These are phyloP conservation scores for baker's yeast (Saccharomyces cerevisiae) DNA, from an alignment of 805 yeast species.

Conservation along the genomic window DNA sequence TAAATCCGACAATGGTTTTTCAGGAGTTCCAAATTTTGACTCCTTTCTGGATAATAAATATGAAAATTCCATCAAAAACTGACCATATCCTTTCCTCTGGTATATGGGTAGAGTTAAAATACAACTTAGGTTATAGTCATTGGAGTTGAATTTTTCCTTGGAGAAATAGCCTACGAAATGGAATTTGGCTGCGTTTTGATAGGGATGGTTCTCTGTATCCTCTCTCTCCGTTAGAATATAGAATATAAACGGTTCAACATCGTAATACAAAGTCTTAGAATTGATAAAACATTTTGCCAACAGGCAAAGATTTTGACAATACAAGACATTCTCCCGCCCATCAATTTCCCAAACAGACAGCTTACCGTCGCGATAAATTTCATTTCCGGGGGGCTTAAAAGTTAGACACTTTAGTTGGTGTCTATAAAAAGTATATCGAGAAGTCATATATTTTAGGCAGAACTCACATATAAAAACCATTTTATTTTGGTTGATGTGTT, in stretches of 20 bases:
- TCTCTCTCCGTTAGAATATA: conserved; percentile 67
- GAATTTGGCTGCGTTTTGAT: conserved; percentile 30
- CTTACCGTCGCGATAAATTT: conserved; percentile 64
- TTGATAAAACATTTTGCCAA: conserved; percentile 82
- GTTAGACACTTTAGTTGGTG: conserved; percentile 69
- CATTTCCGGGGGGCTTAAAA: conserved; percentile 76
- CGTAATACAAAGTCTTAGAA: conserved; percentile 86
- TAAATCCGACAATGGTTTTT: conserved; percentile 81
- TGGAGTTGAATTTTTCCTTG: conserved; percentile 66
- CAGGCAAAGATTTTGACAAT: conserved; percentile 84
- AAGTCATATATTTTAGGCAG: conserved; percentile 72
- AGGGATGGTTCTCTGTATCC: conserved; percentile 32
- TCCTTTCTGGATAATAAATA: conserved; percentile 71
- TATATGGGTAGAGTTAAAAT: conserved; percentile 81
- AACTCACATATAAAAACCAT: conserved; percentile 72
- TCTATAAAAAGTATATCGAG: conserved; percentile 56
- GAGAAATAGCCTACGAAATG: conserved; percentile 93
- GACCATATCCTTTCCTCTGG: conserved; percentile 86
- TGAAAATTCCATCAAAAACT: conserved; percentile 79
- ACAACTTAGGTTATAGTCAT: conserved; percentile 81
- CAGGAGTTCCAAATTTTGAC: conserved; percentile 81
- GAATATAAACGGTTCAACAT: conserved; percentile 90
- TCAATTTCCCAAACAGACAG: conserved; percentile 85
- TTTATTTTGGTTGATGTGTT: conserved; percentile 58
- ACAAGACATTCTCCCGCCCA: conserved; percentile 72